These are phyloP conservation scores for Aureobasidium zeae DNA, from an alignment of 2,329 filamentous ascomycete species.

Conservation along the genomic window DNA sequence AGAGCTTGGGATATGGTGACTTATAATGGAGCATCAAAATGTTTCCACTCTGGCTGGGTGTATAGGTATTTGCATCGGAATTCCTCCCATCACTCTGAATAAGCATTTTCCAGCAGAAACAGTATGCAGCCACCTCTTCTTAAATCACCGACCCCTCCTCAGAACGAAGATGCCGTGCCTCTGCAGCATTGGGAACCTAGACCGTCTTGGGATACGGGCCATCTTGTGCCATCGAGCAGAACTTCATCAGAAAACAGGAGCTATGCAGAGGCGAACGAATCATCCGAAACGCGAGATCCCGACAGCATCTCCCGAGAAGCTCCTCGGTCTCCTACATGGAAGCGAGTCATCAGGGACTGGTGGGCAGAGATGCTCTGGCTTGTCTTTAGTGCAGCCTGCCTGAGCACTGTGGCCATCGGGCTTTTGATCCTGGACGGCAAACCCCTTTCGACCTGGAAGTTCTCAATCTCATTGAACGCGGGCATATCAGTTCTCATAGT, in stretches of 20 bases:
- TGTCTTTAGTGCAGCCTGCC: background rate
- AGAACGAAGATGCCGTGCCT: too few relatives aligned
- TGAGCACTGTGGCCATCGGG: background rate
- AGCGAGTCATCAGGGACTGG: background rate
- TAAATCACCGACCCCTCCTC: too few relatives aligned
- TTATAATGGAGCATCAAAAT: background rate
- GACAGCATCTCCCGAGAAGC: background rate
- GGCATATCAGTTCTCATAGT: background rate
- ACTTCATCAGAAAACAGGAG: background rate
- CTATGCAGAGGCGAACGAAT: too few relatives aligned
- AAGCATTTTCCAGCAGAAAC: too few relatives aligned
- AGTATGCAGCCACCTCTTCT: too few relatives aligned
- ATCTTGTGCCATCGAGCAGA: background rate
- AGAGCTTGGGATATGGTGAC: background rate
- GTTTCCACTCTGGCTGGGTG: too few relatives aligned
- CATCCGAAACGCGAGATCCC: background rate
- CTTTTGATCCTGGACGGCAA: background rate
- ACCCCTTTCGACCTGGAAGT: background rate
- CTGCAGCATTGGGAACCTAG: background rate
- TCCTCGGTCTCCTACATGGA: background rate
- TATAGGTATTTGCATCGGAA: too few relatives aligned
- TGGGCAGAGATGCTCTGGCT: background rate
- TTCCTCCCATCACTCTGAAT: too few relatives aligned
- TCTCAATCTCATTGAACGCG: background rate
- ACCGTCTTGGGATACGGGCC: background rate